Evolutionary conservation across 192 early-diverging fungal species (phyloP).

Genomic region (Coemansia umbellata): DNA sequence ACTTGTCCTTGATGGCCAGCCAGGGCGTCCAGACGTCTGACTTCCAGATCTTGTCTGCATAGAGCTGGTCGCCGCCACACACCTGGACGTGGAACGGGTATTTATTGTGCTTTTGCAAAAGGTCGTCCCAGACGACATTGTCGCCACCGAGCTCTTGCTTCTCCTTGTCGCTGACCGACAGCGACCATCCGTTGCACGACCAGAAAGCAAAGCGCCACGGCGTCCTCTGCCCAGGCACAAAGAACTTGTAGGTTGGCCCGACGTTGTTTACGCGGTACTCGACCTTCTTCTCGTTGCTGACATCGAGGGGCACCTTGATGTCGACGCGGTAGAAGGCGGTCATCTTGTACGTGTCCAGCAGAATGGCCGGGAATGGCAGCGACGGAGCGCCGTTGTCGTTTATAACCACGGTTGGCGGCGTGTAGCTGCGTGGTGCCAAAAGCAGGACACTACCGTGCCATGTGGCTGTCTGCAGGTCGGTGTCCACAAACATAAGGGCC

Average conservation of each 20-base stretch:
- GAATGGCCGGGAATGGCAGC: slow-evolving; percentile 23
- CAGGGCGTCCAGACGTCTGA: slow-evolving; percentile 59
- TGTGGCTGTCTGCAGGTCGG: slow-evolving; percentile 47
- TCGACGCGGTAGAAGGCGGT: slow-evolving; percentile 64
- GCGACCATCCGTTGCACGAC: slow-evolving; percentile 72
- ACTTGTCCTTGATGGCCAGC: slow-evolving; percentile 51
- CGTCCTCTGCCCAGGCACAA: slow-evolving; percentile 48
- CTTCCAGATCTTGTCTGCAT: slow-evolving; percentile 58
- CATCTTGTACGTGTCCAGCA: slow-evolving; percentile 57
- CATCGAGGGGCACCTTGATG: slow-evolving; percentile 51
- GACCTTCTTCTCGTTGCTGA: slow-evolving; percentile 33
- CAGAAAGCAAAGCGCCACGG: slow-evolving; percentile 66
- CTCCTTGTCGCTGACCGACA: slow-evolving; percentile 40
- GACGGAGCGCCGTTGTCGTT: slow-evolving; percentile 34
- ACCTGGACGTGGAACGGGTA: slow-evolving; percentile 67
- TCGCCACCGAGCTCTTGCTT: slow-evolving; percentile 40
- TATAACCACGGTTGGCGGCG: slow-evolving; percentile 36
- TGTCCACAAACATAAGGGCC: slow-evolving; percentile 54
- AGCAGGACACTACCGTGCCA: slow-evolving; percentile 58
- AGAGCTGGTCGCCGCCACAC: slow-evolving; percentile 74
- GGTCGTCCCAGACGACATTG: slow-evolving; percentile 68
- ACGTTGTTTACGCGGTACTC: slow-evolving; percentile 48
- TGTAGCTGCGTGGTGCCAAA: slow-evolving; percentile 27
- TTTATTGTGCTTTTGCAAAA: slow-evolving; percentile 54
- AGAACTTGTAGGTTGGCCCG: slow-evolving; percentile 49